Evolutionary conservation across 2,329 filamentous ascomycete species (phyloP).

Genomic region (Blastomyces percursus): DNA sequence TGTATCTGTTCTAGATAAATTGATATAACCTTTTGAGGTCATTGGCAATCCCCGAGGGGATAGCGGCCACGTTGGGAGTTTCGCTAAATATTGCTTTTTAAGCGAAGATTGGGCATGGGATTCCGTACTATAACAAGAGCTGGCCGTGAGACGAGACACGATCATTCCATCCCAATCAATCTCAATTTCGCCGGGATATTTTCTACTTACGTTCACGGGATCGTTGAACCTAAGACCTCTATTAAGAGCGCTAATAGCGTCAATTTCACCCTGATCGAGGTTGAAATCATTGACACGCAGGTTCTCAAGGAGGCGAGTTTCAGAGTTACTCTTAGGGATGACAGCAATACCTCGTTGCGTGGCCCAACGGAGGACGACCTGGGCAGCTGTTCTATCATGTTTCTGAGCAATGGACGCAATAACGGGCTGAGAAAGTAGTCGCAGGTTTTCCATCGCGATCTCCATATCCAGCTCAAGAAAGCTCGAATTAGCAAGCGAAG

Average conservation of each 20-base stretch:
- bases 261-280: constrained; percentile 53
- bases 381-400: constrained; percentile 61
- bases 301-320: constrained; percentile 50
- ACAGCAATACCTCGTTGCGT: constrained; percentile 72
- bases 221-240: constrained; percentile 64
- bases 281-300: constrained; percentile 57
- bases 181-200: constrained; percentile 2
- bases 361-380: constrained; percentile 77
- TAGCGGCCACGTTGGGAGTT: background rate
- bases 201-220: constrained; percentile 52
- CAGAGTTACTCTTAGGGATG: constrained; percentile 65
- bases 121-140: constrained; percentile 33
- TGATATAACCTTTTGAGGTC: background rate
- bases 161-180: background rate
- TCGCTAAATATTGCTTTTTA: constrained; percentile 23
- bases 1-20: background rate
- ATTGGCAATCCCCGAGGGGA: background rate
- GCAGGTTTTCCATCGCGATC: constrained; percentile 52
- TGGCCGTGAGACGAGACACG: constrained; percentile 18
- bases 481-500: constrained; percentile 66
- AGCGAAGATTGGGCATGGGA: constrained; percentile 43
- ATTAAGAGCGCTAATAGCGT: constrained; percentile 56
- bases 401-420: constrained; percentile 58
- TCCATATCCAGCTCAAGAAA: constrained; percentile 70
- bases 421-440: constrained; percentile 59